These are phyloP conservation scores for Yueomyces sp. DNA, from an alignment of 805 yeast genomes.

Conservation along the genomic window DNA sequence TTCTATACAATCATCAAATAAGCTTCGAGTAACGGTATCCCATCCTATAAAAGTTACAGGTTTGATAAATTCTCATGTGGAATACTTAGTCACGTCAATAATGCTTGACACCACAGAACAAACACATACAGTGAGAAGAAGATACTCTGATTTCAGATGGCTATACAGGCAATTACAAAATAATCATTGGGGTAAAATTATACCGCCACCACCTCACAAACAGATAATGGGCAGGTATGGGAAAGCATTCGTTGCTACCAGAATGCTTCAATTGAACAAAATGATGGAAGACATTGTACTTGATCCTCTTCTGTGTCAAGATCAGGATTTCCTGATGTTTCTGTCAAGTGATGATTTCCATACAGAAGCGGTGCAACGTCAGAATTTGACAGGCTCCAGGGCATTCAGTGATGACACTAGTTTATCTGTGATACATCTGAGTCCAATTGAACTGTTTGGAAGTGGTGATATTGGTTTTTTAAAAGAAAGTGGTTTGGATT, in stretches of 20 bases:
- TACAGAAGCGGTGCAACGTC: constrained; percentile 57
- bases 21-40: constrained; percentile 57
- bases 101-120: constrained; percentile 26
- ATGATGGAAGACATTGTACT: constrained; percentile 68
- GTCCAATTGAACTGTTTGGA: constrained; percentile 19
- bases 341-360: constrained; percentile 60
- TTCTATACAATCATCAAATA: too few relatives aligned
- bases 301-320: constrained; percentile 45
- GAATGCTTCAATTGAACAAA: constrained; percentile 71
- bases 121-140: constrained; percentile 53
- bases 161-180: constrained; percentile 74
- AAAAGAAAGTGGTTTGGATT: constrained; percentile 19
- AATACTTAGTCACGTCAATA: constrained; percentile 60
- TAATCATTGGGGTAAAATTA: constrained; percentile 78
- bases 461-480: constrained; percentile 16
- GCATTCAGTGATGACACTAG: constrained; percentile 32
- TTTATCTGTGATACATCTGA: constrained; percentile 21
- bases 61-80: constrained; percentile 75
- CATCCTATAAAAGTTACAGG: constrained; percentile 92
- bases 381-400: constrained; percentile 40
- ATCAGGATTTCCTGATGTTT: constrained; percentile 67
- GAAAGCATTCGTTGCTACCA: constrained; percentile 73
- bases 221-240: constrained; percentile 87
- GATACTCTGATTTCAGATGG: constrained; percentile 93
- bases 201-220: constrained; percentile 95